Evolutionary conservation across 305 asterid genomes (phyloP).

Genomic region (Caryopteris hybrid): DNA sequence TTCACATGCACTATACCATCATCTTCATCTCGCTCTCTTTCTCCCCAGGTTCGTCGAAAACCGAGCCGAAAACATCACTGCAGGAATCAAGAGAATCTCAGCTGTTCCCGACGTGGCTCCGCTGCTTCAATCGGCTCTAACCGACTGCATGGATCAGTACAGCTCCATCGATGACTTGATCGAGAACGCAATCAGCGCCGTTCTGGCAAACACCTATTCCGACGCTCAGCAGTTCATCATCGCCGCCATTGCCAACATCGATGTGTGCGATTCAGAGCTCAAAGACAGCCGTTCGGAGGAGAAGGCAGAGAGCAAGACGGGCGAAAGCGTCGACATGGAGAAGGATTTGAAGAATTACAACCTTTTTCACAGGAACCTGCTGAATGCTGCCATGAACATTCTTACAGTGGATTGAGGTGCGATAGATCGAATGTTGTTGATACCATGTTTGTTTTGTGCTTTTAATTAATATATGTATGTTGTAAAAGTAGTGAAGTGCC

Average conservation of each 20-base stretch:
- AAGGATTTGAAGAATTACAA: conserved; percentile 9
- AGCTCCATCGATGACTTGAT: conserved; percentile 36
- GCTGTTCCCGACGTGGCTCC: conserved; percentile 22
- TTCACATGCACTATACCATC: neutral
- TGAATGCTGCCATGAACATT: conserved; percentile 28
- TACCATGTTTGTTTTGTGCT: neutral
- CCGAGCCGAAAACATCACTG: conserved; percentile 29
- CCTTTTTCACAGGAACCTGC: neutral
- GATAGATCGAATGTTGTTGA: neutral
- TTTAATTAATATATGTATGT: too few relatives aligned
- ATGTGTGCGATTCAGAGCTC: conserved; percentile 14
- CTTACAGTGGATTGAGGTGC: neutral
- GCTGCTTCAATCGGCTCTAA: conserved; percentile 30
- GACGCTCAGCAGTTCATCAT: conserved; percentile 20
- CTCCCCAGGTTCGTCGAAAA: conserved; percentile 28
- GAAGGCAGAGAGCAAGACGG: neutral
- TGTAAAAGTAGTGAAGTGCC: neutral
- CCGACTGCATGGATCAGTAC: conserved; percentile 43
- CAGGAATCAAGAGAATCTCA: conserved; percentile 1
- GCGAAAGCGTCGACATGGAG: neutral
- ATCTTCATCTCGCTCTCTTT: neutral
- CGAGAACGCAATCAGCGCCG: conserved; percentile 21
- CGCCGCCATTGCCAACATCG: conserved; percentile 12
- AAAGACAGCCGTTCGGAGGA: conserved; percentile 12
- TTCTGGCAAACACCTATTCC: neutral